Conservation (phyloP, 257 asterid species). For the Mitragyna speciosa region DNA sequence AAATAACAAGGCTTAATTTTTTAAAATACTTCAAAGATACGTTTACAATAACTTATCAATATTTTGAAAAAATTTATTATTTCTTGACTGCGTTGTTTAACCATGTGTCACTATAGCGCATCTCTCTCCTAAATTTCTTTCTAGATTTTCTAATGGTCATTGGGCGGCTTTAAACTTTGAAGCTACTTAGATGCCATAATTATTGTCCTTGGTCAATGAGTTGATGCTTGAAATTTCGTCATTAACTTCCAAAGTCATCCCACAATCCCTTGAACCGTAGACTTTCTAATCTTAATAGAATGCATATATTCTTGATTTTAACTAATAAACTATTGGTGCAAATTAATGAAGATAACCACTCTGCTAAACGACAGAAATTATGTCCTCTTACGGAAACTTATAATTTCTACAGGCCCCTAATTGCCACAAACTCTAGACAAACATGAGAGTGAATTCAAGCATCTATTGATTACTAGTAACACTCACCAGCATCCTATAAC, state of each 20-base stretch:
- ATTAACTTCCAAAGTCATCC: not conserved
- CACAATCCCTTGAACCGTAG: not conserved
- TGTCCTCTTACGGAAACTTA: slow-evolving; percentile 10
- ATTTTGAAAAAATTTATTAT: too few relatives aligned
- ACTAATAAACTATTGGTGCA: slow-evolving; percentile 29
- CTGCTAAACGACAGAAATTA: slow-evolving; percentile 4
- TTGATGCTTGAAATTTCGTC: not conserved
- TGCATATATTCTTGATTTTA: not conserved
- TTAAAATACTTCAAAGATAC: too few relatives aligned
- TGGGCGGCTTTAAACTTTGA: not conserved
- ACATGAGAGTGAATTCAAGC: not conserved
- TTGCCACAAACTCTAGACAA: not conserved
- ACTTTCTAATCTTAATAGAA: too few relatives aligned
- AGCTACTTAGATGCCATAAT: not conserved
- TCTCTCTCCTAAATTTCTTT: not conserved
- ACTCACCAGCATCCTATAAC: not conserved
- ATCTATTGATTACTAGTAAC: not conserved
- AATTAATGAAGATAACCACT: slow-evolving; percentile 11
- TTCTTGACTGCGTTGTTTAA: too few relatives aligned
- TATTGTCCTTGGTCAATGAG: slow-evolving; percentile 1
- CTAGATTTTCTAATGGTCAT: not conserved
- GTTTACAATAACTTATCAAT: too few relatives aligned
- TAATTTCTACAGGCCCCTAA: not conserved
- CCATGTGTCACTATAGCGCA: too few relatives aligned
- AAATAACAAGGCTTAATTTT: too few relatives aligned